These are phyloP conservation scores for Lepidium africanum DNA, from an alignment of 345 rosid genomes.

Conservation along the genomic window DNA sequence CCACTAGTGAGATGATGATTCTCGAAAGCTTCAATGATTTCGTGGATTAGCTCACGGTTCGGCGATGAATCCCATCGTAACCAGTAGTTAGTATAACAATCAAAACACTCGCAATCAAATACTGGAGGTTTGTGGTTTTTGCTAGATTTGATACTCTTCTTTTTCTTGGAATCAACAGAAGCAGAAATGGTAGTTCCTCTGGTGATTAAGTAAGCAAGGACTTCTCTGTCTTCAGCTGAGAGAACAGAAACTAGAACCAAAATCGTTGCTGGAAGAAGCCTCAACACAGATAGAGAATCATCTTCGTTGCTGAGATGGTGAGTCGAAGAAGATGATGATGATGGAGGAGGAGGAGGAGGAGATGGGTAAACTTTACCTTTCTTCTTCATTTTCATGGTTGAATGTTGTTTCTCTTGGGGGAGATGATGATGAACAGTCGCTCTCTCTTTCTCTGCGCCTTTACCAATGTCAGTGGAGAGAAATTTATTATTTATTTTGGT, in stretches of 20 bases:
- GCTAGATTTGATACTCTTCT: slow-evolving; percentile 26
- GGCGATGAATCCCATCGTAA: slow-evolving; percentile 80
- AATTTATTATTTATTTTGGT: background rate
- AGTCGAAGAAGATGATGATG: slow-evolving; percentile 3
- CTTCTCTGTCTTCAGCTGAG: slow-evolving; percentile 65
- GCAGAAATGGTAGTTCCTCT: slow-evolving; percentile 27
- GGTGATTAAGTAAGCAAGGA: slow-evolving; percentile 82
- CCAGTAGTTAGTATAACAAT: slow-evolving; percentile 89
- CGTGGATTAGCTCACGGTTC: slow-evolving; percentile 78
- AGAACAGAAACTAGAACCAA: slow-evolving; percentile 58
- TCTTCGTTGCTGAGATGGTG: slow-evolving; percentile 27
- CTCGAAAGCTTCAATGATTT: slow-evolving; percentile 80
- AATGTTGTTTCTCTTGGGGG: background rate
- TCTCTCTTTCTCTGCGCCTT: background rate
- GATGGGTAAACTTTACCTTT: slow-evolving; percentile 87
- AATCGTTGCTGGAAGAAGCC: slow-evolving; percentile 70
- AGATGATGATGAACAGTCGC: slow-evolving; percentile 21
- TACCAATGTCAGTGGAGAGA: slow-evolving; percentile 19
- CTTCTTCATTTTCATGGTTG: slow-evolving; percentile 63
- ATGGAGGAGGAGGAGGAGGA: slow-evolving; percentile 30
- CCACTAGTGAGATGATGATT: slow-evolving; percentile 38
- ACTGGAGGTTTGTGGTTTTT: slow-evolving; percentile 36
- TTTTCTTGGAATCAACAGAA: slow-evolving; percentile 18
- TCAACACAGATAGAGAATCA: slow-evolving; percentile 44
- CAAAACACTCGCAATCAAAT: slow-evolving; percentile 77